Evolutionary conservation across 1,139 yeast genomes (phyloP).

Genomic region (Pichia sp.): DNA sequence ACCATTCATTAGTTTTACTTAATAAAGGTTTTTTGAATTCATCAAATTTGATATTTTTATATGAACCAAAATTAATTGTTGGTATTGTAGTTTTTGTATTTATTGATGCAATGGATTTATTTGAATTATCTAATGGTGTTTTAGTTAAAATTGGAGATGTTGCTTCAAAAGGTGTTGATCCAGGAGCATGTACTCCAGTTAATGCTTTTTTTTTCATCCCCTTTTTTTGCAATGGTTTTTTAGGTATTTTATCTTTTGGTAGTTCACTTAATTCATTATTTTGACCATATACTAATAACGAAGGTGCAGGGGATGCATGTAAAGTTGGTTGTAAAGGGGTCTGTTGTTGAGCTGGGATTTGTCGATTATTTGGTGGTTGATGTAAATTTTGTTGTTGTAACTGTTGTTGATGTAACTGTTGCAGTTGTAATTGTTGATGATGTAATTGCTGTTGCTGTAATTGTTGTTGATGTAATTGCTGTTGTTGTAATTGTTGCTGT

Average conservation of each 20-base stretch:
- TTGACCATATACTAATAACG: too few species aligned
- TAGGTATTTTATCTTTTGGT: conserved; percentile 11
- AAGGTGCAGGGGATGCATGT: too few species aligned
- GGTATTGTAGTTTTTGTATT: too few species aligned
- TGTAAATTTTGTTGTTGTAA: background rate
- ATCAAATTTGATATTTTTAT: background rate
- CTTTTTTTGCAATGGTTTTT: conserved; percentile 12
- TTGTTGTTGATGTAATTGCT: conserved; percentile 3
- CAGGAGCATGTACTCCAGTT: conserved; percentile 5
- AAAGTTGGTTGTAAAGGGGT: background rate
- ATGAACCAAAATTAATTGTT: background rate
- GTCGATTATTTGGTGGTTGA: background rate
- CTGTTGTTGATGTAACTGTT: background rate
- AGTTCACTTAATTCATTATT: background rate
- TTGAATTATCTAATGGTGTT: background rate
- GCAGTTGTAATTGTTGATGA: background rate
- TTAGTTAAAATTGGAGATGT: background rate
- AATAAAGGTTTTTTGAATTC: conserved; percentile 1
- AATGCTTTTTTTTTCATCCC: conserved; percentile 15
- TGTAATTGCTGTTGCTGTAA: background rate
- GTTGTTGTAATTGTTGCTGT: conserved; percentile 4
- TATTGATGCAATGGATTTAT: background rate
- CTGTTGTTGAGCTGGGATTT: too few species aligned
- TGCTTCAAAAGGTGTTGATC: background rate
- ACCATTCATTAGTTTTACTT: conserved; percentile 43